Evolutionary conservation across 176 grass and related monocot species (phyloP).

Genomic region (Metroxylon sagu): DNA sequence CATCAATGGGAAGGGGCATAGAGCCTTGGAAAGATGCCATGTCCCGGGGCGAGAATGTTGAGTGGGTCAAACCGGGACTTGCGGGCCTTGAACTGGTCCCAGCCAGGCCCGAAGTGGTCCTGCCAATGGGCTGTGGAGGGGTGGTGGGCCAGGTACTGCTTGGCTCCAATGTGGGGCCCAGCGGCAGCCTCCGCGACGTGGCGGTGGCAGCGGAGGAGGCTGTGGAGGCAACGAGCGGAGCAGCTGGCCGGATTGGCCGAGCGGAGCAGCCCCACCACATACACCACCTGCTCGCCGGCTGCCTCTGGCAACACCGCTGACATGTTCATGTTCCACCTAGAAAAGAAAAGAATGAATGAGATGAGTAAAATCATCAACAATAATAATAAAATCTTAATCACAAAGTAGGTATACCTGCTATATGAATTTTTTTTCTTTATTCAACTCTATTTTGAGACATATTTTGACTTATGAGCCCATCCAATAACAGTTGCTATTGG

Average conservation of each 20-base stretch:
- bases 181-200: conserved; percentile 33
- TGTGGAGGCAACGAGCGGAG: conserved; percentile 36
- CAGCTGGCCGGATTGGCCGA: conserved; percentile 50
- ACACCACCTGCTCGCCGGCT: conserved; percentile 31
- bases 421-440: no score
- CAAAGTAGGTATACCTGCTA: no score
- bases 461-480: no score
- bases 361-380: no score
- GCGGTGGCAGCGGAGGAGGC: conserved; percentile 45
- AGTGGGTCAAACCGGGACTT: conserved; percentile 53
- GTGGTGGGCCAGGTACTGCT: conserved; percentile 64
- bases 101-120: conserved; percentile 44
- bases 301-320: conserved; percentile 50
- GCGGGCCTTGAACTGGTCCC: conserved; percentile 41
- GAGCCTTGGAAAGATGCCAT: conserved; percentile 46
- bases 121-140: conserved; percentile 48
- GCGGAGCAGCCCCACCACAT: conserved; percentile 57
- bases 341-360: not conserved
- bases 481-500: no score
- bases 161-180: conserved; percentile 38
- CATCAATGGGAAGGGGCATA: not conserved
- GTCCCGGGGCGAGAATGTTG: conserved; percentile 55
- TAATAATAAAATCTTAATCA: no score
- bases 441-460: no score
- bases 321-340: conserved; percentile 72